Conservation (phyloP, 2,329 filamentous ascomycete species). For the Nemania bipapillata region DNA sequence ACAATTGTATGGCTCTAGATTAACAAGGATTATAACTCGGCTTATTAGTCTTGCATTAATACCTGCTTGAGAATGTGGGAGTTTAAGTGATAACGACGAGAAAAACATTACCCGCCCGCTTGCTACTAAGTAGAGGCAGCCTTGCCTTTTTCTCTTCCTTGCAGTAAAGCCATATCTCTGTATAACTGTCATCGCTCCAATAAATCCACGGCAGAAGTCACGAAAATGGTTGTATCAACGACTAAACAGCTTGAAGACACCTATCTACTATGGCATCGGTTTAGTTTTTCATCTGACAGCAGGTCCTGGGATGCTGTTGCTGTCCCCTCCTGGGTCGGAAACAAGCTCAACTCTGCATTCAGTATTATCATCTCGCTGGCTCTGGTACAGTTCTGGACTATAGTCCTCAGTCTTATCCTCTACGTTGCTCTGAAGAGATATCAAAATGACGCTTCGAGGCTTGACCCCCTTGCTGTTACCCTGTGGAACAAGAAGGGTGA, state of each 20-base stretch:
- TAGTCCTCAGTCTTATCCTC: not conserved
- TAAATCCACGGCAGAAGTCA: not conserved
- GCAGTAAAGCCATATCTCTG: not conserved
- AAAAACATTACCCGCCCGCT: not conserved
- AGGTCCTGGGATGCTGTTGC: not conserved
- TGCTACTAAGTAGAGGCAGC: not conserved
- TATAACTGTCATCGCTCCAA: not conserved
- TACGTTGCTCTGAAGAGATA: not conserved
- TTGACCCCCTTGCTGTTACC: not conserved
- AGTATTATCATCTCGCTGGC: not conserved
- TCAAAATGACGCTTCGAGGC: not conserved
- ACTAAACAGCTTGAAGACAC: not conserved
- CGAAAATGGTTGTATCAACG: not conserved
- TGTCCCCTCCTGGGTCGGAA: not conserved
- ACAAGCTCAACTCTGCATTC: not conserved
- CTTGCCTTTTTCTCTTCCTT: not conserved
- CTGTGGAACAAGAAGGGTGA: not conserved
- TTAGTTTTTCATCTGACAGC: not conserved
- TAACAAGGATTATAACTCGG: not conserved
- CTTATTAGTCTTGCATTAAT: not conserved
- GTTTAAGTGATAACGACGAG: not conserved
- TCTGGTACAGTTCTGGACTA: not conserved
- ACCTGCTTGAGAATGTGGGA: not conserved
- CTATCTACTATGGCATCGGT: not conserved
- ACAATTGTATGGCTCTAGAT: not conserved